Base-by-base conservation (phyloP, 2,329 filamentous ascomycete genomes). In the Rhynchosporium agropyri region DNA sequence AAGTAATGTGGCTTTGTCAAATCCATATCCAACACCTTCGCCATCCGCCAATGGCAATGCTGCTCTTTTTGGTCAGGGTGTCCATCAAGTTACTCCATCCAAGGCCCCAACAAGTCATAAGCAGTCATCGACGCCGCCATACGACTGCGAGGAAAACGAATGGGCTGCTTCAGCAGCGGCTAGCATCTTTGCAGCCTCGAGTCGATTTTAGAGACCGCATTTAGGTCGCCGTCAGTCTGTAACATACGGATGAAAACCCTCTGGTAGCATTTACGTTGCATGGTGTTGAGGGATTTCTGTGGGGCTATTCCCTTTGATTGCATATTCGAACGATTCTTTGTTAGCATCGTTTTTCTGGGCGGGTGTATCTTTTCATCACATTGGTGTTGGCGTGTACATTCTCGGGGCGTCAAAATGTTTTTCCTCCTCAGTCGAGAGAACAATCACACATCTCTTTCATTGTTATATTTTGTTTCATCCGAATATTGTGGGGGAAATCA, bases 81-180 rank as follows among this genome's bases (percentile, higher is more conserved):
- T 80, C 36, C 67, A 71, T 26, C 78, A 83, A 66, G 80, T 84
- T 71, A 72, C 77, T 12, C 78, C 81, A n/a, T 71, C 65, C 76
- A 83, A 67, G 77, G 81, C 60, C 73, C 79, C 61, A 78, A 80
- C 28, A 77, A 45, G 64, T 20, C 65, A 81, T 60, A 82, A 87
- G 45, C 95, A 97, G 78, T 97, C 93, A 89, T 94, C 93, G 3
- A 98, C 95, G 15, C 95, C 95, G 28, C 94, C 95, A 3, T 97
- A 97, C 70, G 93, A 97, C 72, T 91, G 95, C 71, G 93, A 97
- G 73, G 93, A 96, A 71, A 88, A 88, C 67, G 93, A 97, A 75
- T 98, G 93, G 94, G 92, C 89, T 20, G 87, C 89, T 8, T 89
- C 90, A 48, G 90, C 91, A 36, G 86, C 92, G 10, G 89, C 91